These are phyloP conservation scores for Crithidia bombi DNA, from an alignment of 208 protist species.

Conservation along the genomic window DNA sequence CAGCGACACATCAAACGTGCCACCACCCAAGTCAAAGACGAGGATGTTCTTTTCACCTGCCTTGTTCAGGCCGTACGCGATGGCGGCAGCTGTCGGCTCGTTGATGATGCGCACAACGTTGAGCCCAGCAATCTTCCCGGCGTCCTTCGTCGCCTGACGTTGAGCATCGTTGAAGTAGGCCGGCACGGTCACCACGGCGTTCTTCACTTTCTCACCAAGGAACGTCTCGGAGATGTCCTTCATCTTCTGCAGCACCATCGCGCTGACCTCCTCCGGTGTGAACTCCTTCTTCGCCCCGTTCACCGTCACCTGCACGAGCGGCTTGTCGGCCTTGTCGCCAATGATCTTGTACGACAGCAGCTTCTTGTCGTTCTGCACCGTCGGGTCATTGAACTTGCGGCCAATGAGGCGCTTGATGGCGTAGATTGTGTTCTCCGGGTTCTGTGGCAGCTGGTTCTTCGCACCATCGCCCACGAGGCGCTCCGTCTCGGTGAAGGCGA, in stretches of 20 bases:
- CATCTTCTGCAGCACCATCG: constrained; percentile 94
- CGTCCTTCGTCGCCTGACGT: constrained; percentile 97
- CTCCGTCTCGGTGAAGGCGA: constrained; percentile 96
- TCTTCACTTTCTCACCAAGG: constrained; percentile 93
- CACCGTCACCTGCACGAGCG: constrained; percentile 78
- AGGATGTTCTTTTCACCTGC: constrained; percentile 88
- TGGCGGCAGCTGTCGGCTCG: constrained; percentile 98
- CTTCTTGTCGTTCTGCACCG: constrained; percentile 97
- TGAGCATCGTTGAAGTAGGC: constrained; percentile 99
- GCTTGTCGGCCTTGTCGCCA: constrained; percentile 82
- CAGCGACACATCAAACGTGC: constrained; percentile 99
- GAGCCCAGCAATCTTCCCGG: constrained; percentile 97
- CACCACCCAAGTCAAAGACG: constrained; percentile 99
- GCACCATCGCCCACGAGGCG: constrained; percentile 90
- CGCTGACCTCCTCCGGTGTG: constrained; percentile 86
- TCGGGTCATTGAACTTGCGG: constrained; percentile 90
- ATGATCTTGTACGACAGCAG: constrained; percentile 85
- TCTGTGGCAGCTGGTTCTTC: constrained; percentile 91
- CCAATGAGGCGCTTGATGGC: constrained; percentile 94
- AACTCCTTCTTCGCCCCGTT: constrained; percentile 79
- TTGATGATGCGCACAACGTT: constrained; percentile 98
- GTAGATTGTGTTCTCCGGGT: constrained; percentile 93
- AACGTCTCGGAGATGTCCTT: constrained; percentile 94
- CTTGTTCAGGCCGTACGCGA: constrained; percentile 98
- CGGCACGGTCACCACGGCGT: constrained; percentile 98